These are phyloP conservation scores for Teratosphaeria destructans DNA, from an alignment of 2,329 filamentous ascomycete genomes.

Conservation along the genomic window DNA sequence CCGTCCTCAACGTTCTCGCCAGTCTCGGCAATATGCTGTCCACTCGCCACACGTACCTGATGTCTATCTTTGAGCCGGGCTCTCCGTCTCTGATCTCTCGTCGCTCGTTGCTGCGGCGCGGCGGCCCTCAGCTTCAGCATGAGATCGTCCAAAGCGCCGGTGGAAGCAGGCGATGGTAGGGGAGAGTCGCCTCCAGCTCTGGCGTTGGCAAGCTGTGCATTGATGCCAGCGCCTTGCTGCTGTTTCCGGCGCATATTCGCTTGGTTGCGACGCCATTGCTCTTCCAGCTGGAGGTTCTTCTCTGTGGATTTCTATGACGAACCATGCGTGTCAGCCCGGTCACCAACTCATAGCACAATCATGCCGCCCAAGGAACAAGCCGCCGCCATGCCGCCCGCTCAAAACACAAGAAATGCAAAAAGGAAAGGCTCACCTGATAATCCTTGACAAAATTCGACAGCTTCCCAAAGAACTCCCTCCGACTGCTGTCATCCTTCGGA, in stretches of 20 bases:
- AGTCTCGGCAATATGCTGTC: slow-evolving; percentile 72
- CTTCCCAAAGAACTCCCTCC: slow-evolving; percentile 91
- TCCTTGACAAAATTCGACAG: slow-evolving; percentile 80
- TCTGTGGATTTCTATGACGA: slow-evolving; percentile 62
- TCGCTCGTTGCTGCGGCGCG: slow-evolving; percentile 78
- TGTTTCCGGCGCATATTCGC: slow-evolving; percentile 80
- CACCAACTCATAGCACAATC: neutral
- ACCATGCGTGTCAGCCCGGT: slow-evolving; percentile 1
- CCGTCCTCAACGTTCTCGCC: slow-evolving; percentile 24
- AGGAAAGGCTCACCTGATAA: slow-evolving; percentile 59
- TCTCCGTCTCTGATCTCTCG: slow-evolving; percentile 76
- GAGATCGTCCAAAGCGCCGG: slow-evolving; percentile 90
- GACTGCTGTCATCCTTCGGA: slow-evolving; percentile 78
- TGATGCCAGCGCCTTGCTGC: slow-evolving; percentile 37
- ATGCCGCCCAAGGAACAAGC: neutral
- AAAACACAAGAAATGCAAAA: neutral
- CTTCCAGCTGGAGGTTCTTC: slow-evolving; percentile 80
- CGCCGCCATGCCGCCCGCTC: neutral
- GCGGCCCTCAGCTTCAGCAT: slow-evolving; percentile 91
- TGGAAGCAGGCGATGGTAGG: slow-evolving; percentile 47
- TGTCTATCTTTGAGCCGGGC: slow-evolving; percentile 84
- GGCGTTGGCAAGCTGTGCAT: slow-evolving; percentile 46
- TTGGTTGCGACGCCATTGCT: slow-evolving; percentile 74
- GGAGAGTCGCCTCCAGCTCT: slow-evolving; percentile 32
- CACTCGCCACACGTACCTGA: slow-evolving; percentile 79